Evolutionary conservation across 306 rosid species (phyloP).

Genomic region (Fragaria nilgerrensis): DNA sequence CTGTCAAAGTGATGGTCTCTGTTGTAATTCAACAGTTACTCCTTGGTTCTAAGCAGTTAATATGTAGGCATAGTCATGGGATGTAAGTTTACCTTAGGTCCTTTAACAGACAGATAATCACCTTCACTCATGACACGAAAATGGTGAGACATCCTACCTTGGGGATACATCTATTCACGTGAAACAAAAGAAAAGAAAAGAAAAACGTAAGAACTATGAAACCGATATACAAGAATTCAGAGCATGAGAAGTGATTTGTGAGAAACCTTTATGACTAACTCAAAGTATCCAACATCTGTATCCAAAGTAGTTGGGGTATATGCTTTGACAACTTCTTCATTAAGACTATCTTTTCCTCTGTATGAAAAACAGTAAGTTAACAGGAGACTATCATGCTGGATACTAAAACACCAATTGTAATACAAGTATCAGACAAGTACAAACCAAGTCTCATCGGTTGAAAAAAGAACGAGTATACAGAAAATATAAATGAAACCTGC

Average conservation of each 20-base stretch:
- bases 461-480: neutral
- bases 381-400: neutral
- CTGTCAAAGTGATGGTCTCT: neutral
- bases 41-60: neutral
- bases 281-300: slow-evolving; percentile 68
- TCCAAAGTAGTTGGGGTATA: slow-evolving; percentile 85
- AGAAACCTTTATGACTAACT: slow-evolving; percentile 65
- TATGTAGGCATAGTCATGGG: neutral
- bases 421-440: neutral
- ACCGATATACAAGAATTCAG: neutral
- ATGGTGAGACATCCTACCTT: slow-evolving; percentile 85
- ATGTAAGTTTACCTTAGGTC: slow-evolving; percentile 58
- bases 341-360: slow-evolving; percentile 64
- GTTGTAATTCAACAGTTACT: neutral
- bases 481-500: slow-evolving; percentile 41
- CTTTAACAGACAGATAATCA: slow-evolving; percentile 57
- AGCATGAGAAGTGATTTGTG: neutral
- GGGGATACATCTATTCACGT: slow-evolving; percentile 59
- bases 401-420: neutral
- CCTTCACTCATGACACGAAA: slow-evolving; percentile 66
- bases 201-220: neutral
- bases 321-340: slow-evolving; percentile 58
- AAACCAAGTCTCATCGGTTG: neutral
- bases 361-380: neutral
- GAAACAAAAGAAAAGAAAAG: neutral